phyloP scores from a whole-genome alignment of 148 eudicot genomes.

The Arctostaphylos glauca region DNA sequence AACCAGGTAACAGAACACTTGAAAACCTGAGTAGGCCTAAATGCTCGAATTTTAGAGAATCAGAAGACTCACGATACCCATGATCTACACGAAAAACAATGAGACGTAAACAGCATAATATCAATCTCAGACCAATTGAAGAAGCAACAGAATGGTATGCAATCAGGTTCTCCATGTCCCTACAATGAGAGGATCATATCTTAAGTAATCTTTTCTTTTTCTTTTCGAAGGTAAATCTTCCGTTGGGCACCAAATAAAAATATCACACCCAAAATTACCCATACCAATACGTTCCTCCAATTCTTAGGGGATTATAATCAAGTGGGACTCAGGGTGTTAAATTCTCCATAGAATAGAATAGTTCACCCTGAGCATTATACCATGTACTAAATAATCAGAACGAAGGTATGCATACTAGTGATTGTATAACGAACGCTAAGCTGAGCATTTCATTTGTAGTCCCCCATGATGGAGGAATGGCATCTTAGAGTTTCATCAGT shows the following conservation, averaged over 20 bases:
- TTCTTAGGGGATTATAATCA: neutral
- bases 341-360: neutral
- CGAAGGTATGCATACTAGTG: neutral
- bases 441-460: neutral
- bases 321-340: neutral
- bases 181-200: neutral
- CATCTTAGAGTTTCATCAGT: neutral
- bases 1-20: neutral
- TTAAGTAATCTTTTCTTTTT: neutral
- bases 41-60: neutral
- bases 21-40: neutral
- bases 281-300: neutral
- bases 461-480: neutral
- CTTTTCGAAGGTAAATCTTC: neutral
- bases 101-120: neutral
- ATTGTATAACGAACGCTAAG: neutral
- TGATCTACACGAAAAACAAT: neutral
- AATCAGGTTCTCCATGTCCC: neutral
- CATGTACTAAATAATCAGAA: neutral
- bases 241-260: neutral
- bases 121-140: neutral
- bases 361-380: neutral
- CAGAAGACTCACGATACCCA: neutral
- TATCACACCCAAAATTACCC: neutral
- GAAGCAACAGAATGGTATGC: neutral